Evolutionary conservation across 352 stramenopile genomes (phyloP), one percentile per base, ranked within the genome.

Genomic region (Globisporangium polare): DNA sequence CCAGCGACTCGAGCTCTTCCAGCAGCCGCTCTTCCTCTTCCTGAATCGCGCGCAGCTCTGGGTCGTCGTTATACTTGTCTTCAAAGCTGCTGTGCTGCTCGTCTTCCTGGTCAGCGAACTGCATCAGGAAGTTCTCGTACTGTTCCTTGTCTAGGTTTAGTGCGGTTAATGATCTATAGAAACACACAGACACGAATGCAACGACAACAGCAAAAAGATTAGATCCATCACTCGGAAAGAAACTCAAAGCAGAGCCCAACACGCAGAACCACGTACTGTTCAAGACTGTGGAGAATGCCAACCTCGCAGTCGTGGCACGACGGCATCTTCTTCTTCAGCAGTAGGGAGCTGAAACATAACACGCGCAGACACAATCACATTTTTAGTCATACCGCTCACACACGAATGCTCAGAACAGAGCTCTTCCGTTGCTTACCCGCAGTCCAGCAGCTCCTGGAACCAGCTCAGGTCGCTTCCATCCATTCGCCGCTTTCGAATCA

Each of bases 401-500:
- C 4, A 29, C n/a, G n/a, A 31, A 39, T 3, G 26, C 20, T 24
- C 22, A 58, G 9, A 10, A 31, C 29, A 5, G 2, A 17, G 10
- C 15, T 18, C 9, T 6, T 35, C 45, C 1, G 43, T 35, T 3
- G 26, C 62, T 41, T 65, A 90, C 83, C 81, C 91, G 73, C 80
- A 86, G 58, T 92, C 80, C 39, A 92, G 75, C 26, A 94, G 67
- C 62, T 94, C 85, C 54, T 92, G 78, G 60, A 90, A 91, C 85
- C 85, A 94, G 51, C 85, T 87, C 47, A 90, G 68, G 53, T 91
- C 80, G 31, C 73, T 90, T 29, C 81, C 76, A 26, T 90, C 80
- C 20, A 90, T 90, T 53, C 82, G 73, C 9, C 85, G 79, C 66
- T 86, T 82, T 3, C 85, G 79, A 4, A 88, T 58, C 15, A 90